Percentiles rank a stretch among this genome's conserved stretches.
Evolutionary conservation across 495 filamentous ascomycete genomes (phyloP).

Genomic region (Patellaria atrata): DNA sequence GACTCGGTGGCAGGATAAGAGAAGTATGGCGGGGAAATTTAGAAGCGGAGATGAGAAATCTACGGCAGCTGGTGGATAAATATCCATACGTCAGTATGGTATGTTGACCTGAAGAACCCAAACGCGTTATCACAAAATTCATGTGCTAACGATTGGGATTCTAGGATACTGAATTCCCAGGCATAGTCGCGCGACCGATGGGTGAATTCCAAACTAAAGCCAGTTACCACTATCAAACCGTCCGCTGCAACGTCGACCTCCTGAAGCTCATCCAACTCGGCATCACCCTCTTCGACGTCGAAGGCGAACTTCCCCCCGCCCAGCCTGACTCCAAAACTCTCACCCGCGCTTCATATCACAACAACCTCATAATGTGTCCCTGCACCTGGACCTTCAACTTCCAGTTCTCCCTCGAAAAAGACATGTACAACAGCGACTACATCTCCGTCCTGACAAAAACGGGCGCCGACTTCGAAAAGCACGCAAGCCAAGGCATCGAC

Average conservation of each 20-base stretch:
- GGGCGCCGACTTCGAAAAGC: constrained; percentile 72
- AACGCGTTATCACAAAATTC: background rate
- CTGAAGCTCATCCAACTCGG: constrained; percentile 95
- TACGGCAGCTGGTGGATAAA: constrained; percentile 68
- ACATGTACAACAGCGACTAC: constrained; percentile 93
- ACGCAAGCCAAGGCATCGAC: constrained; percentile 83
- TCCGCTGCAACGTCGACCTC: constrained; percentile 92
- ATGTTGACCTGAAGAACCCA: constrained; percentile 23
- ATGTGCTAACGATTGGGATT: background rate
- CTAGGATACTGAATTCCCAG: constrained; percentile 95
- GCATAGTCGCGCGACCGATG: constrained; percentile 89
- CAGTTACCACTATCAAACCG: constrained; percentile 95
- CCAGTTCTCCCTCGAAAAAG: constrained; percentile 79
- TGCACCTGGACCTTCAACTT: constrained; percentile 99
- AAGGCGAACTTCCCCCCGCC: constrained; percentile 70
- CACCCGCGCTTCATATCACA: constrained; percentile 27
- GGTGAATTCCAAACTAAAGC: constrained; percentile 85
- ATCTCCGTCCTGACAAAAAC: constrained; percentile 75
- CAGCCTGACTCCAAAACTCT: constrained; percentile 40
- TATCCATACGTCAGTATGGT: constrained; percentile 98
- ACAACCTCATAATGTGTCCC: constrained; percentile 50
- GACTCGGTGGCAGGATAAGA: constrained; percentile 46
- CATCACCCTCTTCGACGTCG: constrained; percentile 75
- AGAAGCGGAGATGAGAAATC: constrained; percentile 68
- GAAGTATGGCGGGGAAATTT: constrained; percentile 92